Evolutionary conservation across 108 stramenopile genomes (phyloP).

Genomic region (Cyclostephanos invisitatus): DNA sequence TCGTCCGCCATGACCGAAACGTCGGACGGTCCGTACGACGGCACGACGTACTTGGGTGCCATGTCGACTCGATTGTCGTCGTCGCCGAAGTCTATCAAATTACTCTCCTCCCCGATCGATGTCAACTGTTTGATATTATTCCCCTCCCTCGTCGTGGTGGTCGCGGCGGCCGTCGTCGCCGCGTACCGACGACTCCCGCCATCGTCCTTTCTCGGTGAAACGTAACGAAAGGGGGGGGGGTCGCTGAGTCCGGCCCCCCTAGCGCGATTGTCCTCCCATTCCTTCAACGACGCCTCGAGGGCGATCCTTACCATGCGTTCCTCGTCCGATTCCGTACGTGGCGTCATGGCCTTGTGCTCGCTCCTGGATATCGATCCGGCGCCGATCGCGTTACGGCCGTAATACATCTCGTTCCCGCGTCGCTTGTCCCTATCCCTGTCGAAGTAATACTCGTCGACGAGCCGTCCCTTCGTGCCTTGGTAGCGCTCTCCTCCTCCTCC

Average conservation of each 20-base stretch:
- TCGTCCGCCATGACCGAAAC: slow-evolving; percentile 45
- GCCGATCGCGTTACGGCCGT: neutral
- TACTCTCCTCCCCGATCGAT: slow-evolving; percentile 31
- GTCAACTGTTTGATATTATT: slow-evolving; percentile 17
- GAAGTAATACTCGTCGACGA: slow-evolving; percentile 48
- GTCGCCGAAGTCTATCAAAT: slow-evolving; percentile 49
- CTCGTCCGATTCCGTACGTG: slow-evolving; percentile 35
- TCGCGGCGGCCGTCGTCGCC: too few species aligned
- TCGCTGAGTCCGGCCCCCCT: neutral
- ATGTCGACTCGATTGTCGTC: slow-evolving; percentile 8
- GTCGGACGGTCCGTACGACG: slow-evolving; percentile 18
- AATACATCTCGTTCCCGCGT: neutral
- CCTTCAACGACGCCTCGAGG: slow-evolving; percentile 34
- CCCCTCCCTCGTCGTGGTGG: slow-evolving; percentile 23
- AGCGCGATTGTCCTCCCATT: slow-evolving; percentile 16
- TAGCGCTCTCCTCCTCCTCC: neutral
- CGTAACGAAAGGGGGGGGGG: neutral
- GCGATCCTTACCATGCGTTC: slow-evolving; percentile 44
- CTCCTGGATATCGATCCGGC: slow-evolving; percentile 17
- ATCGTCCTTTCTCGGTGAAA: slow-evolving; percentile 18
- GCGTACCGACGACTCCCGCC: too few species aligned
- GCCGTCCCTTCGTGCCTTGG: slow-evolving; percentile 20
- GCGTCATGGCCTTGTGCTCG: slow-evolving; percentile 40
- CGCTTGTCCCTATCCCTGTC: slow-evolving; percentile 10
- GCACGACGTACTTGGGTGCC: slow-evolving; percentile 18